Conservation (phyloP, 305 asterid species). For the Nicotiana rustica region DNA sequence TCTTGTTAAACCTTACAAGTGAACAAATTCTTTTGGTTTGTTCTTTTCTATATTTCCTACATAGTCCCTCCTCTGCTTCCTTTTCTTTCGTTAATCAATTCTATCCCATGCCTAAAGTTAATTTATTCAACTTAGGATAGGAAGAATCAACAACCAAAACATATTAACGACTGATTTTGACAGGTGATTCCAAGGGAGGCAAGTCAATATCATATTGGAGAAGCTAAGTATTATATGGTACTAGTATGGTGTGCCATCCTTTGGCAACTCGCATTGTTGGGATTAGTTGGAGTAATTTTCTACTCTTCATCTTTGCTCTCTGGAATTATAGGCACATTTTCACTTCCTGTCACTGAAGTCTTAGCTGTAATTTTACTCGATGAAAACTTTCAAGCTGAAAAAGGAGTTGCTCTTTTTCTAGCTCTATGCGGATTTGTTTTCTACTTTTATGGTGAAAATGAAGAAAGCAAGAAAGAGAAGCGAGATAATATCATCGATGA, state of each 20-base stretch:
- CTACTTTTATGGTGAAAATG: constrained; percentile 31
- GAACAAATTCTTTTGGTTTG: background rate
- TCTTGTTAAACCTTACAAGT: background rate
- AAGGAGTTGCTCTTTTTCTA: constrained; percentile 29
- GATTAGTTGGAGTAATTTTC: constrained; percentile 30
- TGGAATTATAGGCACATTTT: constrained; percentile 12
- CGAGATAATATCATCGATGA: background rate
- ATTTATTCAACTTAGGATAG: constrained; percentile 7
- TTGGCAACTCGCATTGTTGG: constrained; percentile 16
- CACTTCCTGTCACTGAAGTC: constrained; percentile 21
- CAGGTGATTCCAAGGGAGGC: constrained; percentile 37
- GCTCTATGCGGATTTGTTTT: constrained; percentile 35
- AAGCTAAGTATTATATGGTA: constrained; percentile 32
- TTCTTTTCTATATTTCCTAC: background rate
- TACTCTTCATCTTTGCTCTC: constrained; percentile 32
- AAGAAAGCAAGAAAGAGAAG: constrained; percentile 14
- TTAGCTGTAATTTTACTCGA: constrained; percentile 18
- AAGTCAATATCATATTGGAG: constrained; percentile 3
- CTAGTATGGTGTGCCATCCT: constrained; percentile 16
- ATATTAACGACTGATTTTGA: background rate
- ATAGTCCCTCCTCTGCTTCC: background rate
- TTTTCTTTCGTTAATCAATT: background rate
- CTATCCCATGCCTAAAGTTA: background rate
- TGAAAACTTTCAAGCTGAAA: constrained; percentile 26
- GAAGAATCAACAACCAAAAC: background rate